A percentile compares a stretch with the other conserved stretches of the same genome.
Evolutionary conservation across 306 rosid genomes (phyloP).

Genomic region (Morella rubra): DNA sequence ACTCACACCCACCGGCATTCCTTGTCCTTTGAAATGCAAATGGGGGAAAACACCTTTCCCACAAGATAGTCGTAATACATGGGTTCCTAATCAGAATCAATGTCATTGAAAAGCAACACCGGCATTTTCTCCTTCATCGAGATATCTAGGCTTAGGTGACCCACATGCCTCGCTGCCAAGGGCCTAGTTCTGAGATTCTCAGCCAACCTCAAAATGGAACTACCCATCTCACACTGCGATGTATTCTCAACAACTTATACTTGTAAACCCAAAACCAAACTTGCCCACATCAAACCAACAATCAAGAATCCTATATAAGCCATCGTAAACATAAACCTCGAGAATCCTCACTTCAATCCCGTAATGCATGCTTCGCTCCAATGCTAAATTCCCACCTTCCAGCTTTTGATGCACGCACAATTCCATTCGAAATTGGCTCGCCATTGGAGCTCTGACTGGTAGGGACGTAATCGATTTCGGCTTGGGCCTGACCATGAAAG

Average conservation of each 20-base stretch:
- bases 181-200: conserved; percentile 51
- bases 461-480: conserved; percentile 90
- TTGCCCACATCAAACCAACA: conserved; percentile 94
- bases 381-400: conserved; percentile 86
- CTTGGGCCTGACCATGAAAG: conserved; percentile 84
- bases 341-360: conserved; percentile 94
- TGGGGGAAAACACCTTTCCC: conserved; percentile 54
- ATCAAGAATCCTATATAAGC: conserved; percentile 69
- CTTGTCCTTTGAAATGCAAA: conserved; percentile 65
- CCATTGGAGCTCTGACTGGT: conserved; percentile 80
- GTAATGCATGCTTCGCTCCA: conserved; percentile 94
- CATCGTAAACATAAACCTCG: conserved; percentile 87
- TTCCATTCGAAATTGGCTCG: conserved; percentile 89
- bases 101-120: conserved; percentile 69
- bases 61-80: conserved; percentile 62
- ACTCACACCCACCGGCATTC: conserved; percentile 62
- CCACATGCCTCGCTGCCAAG: conserved; percentile 44
- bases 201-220: conserved; percentile 57
- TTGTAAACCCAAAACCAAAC: conserved; percentile 94
- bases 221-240: conserved; percentile 94
- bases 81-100: conserved; percentile 66
- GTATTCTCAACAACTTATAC: conserved; percentile 73
- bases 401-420: conserved; percentile 82
- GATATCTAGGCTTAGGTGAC: conserved; percentile 63
- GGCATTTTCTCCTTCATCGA: conserved; percentile 54